These are phyloP conservation scores for Daldinia eschscholtzii DNA, from an alignment of 2,329 filamentous ascomycete genomes.

Conservation along the genomic window DNA sequence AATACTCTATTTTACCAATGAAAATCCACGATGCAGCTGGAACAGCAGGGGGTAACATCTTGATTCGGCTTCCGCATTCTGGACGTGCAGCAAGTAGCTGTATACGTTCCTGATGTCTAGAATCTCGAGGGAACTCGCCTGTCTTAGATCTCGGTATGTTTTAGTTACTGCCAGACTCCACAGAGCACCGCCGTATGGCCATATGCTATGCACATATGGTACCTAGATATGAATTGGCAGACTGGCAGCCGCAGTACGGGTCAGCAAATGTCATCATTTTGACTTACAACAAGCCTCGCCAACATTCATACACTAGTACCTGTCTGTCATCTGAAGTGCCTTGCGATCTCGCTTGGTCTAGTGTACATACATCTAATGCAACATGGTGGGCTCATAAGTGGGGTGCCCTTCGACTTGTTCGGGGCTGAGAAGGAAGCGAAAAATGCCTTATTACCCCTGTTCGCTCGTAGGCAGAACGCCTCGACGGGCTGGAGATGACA, in stretches of 20 bases:
- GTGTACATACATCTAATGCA: constrained; percentile 11
- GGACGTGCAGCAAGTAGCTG: constrained; percentile 1
- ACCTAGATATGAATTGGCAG: constrained; percentile 6
- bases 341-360: constrained; percentile 37
- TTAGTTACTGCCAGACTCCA: constrained; percentile 32
- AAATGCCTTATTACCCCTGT: constrained; percentile 47
- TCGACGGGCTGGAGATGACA: constrained; percentile 44
- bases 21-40: constrained; percentile 31
- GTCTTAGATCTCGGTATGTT: constrained; percentile 35
- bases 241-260: constrained; percentile 6
- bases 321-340: constrained; percentile 37
- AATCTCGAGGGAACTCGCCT: constrained; percentile 23
- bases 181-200: constrained; percentile 33
- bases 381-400: constrained; percentile 40
- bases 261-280: constrained; percentile 36
- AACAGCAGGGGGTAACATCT: constrained; percentile 19
- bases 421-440: constrained; percentile 48
- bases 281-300: constrained; percentile 20
- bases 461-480: constrained; percentile 38
- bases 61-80: constrained; percentile 21
- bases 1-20: constrained; percentile 14
- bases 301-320: constrained; percentile 20
- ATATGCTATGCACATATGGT: not conserved
- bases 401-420: constrained; percentile 40
- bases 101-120: constrained; percentile 8